Base-by-base conservation (phyloP, 2,329 filamentous ascomycete species). In the Cercospora citrullina region DNA sequence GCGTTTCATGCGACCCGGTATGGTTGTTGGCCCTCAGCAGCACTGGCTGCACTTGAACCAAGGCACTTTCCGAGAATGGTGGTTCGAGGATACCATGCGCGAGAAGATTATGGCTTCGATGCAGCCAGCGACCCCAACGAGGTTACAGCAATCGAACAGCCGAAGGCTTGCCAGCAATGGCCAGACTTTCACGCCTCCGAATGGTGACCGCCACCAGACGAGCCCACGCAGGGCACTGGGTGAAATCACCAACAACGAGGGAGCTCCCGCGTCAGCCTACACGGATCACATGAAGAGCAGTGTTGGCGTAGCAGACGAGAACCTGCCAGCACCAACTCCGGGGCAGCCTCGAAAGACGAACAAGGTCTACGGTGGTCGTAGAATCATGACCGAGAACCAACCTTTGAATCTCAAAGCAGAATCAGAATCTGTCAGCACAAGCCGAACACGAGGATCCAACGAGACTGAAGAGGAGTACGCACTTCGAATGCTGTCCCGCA, bases 31-130 rank as follows among this genome's bases (percentile, higher is more conserved):
- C 0, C 95, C 95, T 45, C 95, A 99, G 79, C 95, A 99, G 81
- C 95, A 99, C 81, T 99, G 95, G 95, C 87, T 99, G 64, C 95
- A 99, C 78, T 87, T 99, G 70, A 97, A 99, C 83, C 95, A 99
- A 81, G 91, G 91, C 39, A 90, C 91, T 39, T 99, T 99, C 88
- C 89, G 95, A n/a, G 93, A 98, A 81, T 99, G 95, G 95, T 98
- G 94, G 92, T 86, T 88, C 72, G 89, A 91, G 76, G 90, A 92
- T 77, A 85, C 84, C 53, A 87, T 95, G 76, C 93, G 93, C 81
- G 91, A 94, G 82, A 91, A 93, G 77, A 82, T 94, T 67, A 91
- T 93, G 79, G 88, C 82, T 31, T 74, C 76, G 6, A 79, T 86
- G 73, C 78, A 81, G 68, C 84, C 86, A 26, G 82, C 84, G 6